These are phyloP conservation scores for Chenopodium berlandieri DNA, from an alignment of 148 eudicot genomes.

Conservation along the genomic window DNA sequence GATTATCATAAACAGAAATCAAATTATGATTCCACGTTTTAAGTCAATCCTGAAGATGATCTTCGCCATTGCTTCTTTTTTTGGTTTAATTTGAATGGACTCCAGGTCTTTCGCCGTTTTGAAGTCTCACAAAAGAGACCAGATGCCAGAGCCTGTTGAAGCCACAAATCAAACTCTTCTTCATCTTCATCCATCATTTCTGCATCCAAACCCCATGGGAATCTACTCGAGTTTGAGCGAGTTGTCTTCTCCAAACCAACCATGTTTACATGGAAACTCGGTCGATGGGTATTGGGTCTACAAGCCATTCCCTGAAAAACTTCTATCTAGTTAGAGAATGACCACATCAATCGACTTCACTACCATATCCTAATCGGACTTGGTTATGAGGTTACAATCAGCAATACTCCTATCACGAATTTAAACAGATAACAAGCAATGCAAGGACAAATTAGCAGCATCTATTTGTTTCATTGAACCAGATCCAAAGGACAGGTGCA, in stretches of 20 bases:
- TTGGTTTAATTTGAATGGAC: conserved; percentile 80
- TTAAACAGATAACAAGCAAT: background rate
- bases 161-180: conserved; percentile 88
- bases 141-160: conserved; percentile 90
- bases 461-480: background rate
- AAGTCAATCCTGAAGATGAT: conserved; percentile 55
- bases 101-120: conserved; percentile 91
- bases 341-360: background rate
- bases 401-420: background rate
- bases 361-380: background rate
- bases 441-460: background rate
- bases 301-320: conserved; percentile 89
- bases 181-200: conserved; percentile 89
- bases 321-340: conserved; percentile 8
- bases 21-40: background rate
- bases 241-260: conserved; percentile 81
- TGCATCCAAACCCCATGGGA: conserved; percentile 89
- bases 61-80: conserved; percentile 76
- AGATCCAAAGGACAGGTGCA: background rate
- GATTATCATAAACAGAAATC: background rate
- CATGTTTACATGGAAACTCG: conserved; percentile 98
- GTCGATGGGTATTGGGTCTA: conserved; percentile 92
- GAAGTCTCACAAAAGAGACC: conserved; percentile 88
- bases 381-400: background rate
- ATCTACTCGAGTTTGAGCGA: conserved; percentile 86